A percentile compares a stretch with the other conserved stretches of the same genome.
Evolutionary conservation across 2,329 filamentous ascomycete genomes (phyloP).

Genomic region (Fusarium tricinctum): DNA sequence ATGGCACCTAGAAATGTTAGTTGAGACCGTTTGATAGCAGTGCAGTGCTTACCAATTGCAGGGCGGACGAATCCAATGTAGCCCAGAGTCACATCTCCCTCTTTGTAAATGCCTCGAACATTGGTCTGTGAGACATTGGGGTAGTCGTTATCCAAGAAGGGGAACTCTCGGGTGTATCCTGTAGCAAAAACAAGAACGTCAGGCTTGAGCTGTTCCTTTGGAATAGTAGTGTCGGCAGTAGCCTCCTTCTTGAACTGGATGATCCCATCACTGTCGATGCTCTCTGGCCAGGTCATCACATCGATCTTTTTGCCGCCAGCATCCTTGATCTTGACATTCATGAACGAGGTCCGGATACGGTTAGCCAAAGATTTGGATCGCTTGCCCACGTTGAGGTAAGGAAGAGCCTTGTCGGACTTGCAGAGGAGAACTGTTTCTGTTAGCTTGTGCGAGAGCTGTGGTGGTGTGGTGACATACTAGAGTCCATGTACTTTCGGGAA

Average conservation of each 20-base stretch:
- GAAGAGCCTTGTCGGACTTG: constrained; percentile 60
- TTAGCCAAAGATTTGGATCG: constrained; percentile 54
- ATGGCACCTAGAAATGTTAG: constrained; percentile 57
- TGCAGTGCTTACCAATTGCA: constrained; percentile 53
- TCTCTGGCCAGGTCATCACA: constrained; percentile 60
- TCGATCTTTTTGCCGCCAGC: constrained; percentile 59
- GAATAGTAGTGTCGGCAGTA: constrained; percentile 48
- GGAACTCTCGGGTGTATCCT: constrained; percentile 60
- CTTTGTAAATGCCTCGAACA: constrained; percentile 67
- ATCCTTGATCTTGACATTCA: constrained; percentile 58
- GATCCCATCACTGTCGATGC: constrained; percentile 55
- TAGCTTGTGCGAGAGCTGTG: constrained; percentile 3
- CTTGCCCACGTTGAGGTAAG: constrained; percentile 58
- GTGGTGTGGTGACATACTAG: constrained; percentile 43
- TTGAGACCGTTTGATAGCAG: too few species aligned
- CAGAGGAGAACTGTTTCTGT: constrained; percentile 57
- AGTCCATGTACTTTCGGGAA: constrained; percentile 55
- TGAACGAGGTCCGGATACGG: constrained; percentile 54
- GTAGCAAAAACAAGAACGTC: constrained; percentile 64
- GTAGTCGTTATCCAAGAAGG: constrained; percentile 57
- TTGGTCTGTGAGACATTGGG: constrained; percentile 62
- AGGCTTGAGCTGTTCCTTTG: constrained; percentile 52
- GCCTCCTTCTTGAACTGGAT: constrained; percentile 54
- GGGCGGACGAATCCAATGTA: constrained; percentile 65
- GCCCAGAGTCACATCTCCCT: constrained; percentile 56